These are phyloP conservation scores for Globisporangium cystogenes DNA, from an alignment of 352 stramenopile species.

Conservation along the genomic window DNA sequence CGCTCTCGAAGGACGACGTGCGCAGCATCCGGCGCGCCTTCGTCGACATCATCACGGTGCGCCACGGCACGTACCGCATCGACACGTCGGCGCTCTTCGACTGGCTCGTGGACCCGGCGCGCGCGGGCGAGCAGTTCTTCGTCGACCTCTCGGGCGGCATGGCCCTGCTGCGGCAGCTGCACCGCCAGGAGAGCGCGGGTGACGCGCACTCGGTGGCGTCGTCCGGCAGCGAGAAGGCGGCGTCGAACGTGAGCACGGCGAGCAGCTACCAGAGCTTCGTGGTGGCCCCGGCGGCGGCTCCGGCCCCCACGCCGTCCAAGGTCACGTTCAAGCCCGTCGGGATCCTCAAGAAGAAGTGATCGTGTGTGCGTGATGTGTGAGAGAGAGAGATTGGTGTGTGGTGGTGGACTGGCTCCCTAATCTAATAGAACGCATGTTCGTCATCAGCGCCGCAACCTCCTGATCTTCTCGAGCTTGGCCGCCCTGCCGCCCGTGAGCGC, in stretches of 20 bases:
- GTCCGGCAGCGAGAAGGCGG: conserved; percentile 11
- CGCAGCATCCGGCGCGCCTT: conserved; percentile 69
- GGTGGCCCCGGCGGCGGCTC: conserved; percentile 16
- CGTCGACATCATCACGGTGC: conserved; percentile 63
- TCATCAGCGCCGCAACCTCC: conserved; percentile 18
- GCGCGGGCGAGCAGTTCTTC: conserved; percentile 58
- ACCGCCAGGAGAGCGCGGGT: conserved; percentile 14
- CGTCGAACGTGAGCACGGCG: conserved; percentile 15
- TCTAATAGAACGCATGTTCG: background rate
- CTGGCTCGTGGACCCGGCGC: conserved; percentile 54
- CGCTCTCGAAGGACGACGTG: conserved; percentile 53
- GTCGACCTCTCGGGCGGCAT: conserved; percentile 48
- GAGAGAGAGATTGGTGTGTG: too few species aligned
- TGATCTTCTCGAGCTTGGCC: conserved; percentile 38
- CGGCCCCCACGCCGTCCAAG: conserved; percentile 19
- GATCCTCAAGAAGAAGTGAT: conserved; percentile 42
- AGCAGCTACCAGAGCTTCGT: conserved; percentile 17
- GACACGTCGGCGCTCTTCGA: conserved; percentile 62
- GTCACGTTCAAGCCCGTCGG: conserved; percentile 41
- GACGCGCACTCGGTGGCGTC: conserved; percentile 16
- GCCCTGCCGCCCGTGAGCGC: conserved; percentile 32
- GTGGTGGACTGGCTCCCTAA: too few species aligned
- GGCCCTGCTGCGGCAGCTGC: conserved; percentile 33
- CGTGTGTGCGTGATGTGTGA: too few species aligned
- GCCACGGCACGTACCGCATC: conserved; percentile 62